Conservation (phyloP, 345 rosid genomes). For the Hirschfeldia incana region DNA sequence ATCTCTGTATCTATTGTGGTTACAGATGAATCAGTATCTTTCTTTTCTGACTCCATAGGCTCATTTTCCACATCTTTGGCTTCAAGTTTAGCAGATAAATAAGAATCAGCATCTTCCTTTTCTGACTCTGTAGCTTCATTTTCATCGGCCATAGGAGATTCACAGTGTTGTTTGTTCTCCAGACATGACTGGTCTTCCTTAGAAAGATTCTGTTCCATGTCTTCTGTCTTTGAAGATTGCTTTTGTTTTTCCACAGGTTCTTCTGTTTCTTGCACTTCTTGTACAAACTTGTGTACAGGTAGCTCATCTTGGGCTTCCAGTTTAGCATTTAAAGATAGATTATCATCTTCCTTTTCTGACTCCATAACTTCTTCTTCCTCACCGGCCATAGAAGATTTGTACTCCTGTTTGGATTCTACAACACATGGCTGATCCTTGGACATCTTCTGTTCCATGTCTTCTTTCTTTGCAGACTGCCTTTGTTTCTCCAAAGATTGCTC, state of each 20-base stretch:
- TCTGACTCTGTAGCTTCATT: neutral
- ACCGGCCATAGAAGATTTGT: neutral
- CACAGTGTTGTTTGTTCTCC: neutral
- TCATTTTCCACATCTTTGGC: neutral
- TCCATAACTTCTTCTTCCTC: slow-evolving; percentile 11
- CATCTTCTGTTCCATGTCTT: slow-evolving; percentile 3
- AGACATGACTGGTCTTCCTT: neutral
- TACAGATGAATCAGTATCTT: too few species aligned
- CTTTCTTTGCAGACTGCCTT: slow-evolving; percentile 1
- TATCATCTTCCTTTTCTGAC: neutral
- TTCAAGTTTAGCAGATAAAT: neutral
- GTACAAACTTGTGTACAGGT: neutral
- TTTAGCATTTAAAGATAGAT: slow-evolving; percentile 12
- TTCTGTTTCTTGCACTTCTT: slow-evolving; percentile 14
- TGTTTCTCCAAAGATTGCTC: neutral
- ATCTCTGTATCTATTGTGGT: too few species aligned
- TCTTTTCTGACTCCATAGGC: too few species aligned
- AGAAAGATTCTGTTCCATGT: neutral
- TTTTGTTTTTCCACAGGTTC: slow-evolving; percentile 5
- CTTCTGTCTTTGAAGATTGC: slow-evolving; percentile 14
- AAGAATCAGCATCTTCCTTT: slow-evolving; percentile 5
- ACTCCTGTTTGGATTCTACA: neutral
- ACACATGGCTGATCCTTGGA: neutral
- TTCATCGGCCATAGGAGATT: neutral
- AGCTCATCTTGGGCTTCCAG: slow-evolving; percentile 1